Conservation (phyloP, 2,329 filamentous ascomycete species). For the Dichotomopilus funicola region DNA sequence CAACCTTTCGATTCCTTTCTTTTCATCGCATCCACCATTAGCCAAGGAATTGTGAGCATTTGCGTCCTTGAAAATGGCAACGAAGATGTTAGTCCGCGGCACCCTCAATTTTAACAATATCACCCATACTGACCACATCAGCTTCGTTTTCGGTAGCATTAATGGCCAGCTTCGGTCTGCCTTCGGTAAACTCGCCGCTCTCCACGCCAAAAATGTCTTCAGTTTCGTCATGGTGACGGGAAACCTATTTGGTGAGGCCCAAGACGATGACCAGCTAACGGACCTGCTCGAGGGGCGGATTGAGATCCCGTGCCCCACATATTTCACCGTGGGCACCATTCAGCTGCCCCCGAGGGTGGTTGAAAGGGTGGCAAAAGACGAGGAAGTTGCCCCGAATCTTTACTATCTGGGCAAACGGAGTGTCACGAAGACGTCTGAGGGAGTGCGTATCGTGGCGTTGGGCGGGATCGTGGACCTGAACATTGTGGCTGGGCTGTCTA, state of each 20-base stretch:
- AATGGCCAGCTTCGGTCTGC: conserved; percentile 70
- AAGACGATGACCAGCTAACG: conserved; percentile 52
- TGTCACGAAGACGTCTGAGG: conserved; percentile 82
- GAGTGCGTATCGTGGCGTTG: conserved; percentile 77
- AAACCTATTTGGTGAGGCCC: conserved; percentile 64
- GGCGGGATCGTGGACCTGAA: conserved; percentile 65
- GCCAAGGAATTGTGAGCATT: neutral
- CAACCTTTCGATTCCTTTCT: neutral
- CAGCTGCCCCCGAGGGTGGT: conserved; percentile 65
- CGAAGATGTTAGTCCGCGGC: conserved; percentile 23
- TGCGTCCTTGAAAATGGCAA: conserved; percentile 14
- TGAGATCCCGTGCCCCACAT: conserved; percentile 71
- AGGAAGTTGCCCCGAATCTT: conserved; percentile 80
- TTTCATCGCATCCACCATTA: neutral
- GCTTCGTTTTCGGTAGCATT: conserved; percentile 75
- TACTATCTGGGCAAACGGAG: conserved; percentile 84
- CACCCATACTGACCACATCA: conserved; percentile 31
- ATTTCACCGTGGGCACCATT: conserved; percentile 75
- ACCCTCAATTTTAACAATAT: conserved; percentile 10
- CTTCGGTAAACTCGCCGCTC: conserved; percentile 70
- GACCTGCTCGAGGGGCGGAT: conserved; percentile 68
- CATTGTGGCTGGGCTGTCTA: conserved; percentile 55
- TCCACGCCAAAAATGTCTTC: conserved; percentile 86
- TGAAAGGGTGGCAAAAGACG: conserved; percentile 66
- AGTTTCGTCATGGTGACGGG: conserved; percentile 78